These are phyloP conservation scores for Nicotiana otophora DNA, from an alignment of 257 asterid genomes.

Conservation along the genomic window DNA sequence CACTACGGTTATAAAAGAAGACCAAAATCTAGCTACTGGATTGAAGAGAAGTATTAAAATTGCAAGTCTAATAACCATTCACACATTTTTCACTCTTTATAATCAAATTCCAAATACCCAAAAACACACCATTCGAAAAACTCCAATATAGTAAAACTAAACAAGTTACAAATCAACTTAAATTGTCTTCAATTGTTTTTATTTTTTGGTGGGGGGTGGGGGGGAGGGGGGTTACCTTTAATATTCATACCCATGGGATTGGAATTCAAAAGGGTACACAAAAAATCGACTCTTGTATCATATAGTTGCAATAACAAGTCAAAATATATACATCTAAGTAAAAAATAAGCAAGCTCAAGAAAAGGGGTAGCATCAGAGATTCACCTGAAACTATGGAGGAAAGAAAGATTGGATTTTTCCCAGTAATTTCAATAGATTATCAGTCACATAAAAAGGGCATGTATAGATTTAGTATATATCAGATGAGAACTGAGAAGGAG, in stretches of 20 bases:
- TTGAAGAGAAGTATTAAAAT: neutral
- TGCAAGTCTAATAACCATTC: neutral
- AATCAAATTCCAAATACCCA: neutral
- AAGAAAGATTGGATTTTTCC: neutral
- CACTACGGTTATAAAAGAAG: too few species aligned
- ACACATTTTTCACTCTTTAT: neutral
- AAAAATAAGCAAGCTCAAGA: neutral
- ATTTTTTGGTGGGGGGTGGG: neutral
- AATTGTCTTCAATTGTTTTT: neutral
- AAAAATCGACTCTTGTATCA: neutral
- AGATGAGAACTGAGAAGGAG: neutral
- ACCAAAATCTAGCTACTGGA: neutral
- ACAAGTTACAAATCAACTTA: neutral
- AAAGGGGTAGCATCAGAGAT: neutral
- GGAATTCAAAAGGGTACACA: neutral
- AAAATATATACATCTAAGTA: neutral
- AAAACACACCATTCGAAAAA: neutral
- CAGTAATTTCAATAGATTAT: neutral
- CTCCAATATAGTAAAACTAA: neutral
- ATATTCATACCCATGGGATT: neutral
- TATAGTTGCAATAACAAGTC: neutral
- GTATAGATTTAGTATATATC: slow-evolving; percentile 7
- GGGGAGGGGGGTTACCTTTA: neutral
- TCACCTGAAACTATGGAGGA: slow-evolving; percentile 1
- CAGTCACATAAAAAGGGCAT: neutral